These are phyloP conservation scores for Talaromyces sp. DNA, from an alignment of 2,329 filamentous ascomycete genomes.

Conservation along the genomic window DNA sequence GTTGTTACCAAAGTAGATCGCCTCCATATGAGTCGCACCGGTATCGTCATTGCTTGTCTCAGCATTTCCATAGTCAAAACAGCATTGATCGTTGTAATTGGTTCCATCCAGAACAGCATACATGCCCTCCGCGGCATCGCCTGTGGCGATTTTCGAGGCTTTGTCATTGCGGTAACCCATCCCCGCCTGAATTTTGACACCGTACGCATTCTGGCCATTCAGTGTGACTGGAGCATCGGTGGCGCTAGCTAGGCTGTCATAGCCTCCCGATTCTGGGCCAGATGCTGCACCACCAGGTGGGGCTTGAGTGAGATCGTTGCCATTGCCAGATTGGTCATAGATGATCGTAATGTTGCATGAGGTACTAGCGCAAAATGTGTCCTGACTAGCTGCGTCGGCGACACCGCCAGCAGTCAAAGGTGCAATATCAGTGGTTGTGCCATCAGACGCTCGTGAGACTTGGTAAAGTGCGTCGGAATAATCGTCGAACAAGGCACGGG, in stretches of 20 bases:
- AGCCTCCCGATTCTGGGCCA: conserved; percentile 60
- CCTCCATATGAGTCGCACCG: conserved; percentile 69
- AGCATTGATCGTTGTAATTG: conserved; percentile 38
- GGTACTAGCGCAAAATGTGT: conserved; percentile 62
- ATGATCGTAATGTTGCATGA: conserved; percentile 67
- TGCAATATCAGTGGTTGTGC: conserved; percentile 51
- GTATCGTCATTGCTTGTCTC: conserved; percentile 57
- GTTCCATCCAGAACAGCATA: conserved; percentile 39
- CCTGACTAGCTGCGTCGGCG: conserved; percentile 63
- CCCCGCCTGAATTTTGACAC: conserved; percentile 63
- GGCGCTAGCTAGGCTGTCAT: conserved; percentile 63
- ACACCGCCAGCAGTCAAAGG: conserved; percentile 62
- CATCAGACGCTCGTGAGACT: conserved; percentile 58
- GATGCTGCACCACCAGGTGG: conserved; percentile 57
- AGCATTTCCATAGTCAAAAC: conserved; percentile 62
- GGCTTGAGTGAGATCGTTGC: conserved; percentile 66
- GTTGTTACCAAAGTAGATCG: conserved; percentile 65
- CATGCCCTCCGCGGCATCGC: conserved; percentile 53
- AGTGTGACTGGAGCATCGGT: conserved; percentile 64
- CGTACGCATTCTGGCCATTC: conserved; percentile 64
- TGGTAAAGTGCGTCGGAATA: conserved; percentile 62
- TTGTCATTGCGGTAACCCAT: conserved; percentile 66
- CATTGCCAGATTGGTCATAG: conserved; percentile 66
- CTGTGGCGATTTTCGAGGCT: conserved; percentile 56
- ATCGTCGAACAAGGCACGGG: conserved; percentile 61